Evolutionary conservation across 176 grass and related monocot species (phyloP), one percentile per base, ranked within the genome.

Genomic region (Neostapfia colusana): DNA sequence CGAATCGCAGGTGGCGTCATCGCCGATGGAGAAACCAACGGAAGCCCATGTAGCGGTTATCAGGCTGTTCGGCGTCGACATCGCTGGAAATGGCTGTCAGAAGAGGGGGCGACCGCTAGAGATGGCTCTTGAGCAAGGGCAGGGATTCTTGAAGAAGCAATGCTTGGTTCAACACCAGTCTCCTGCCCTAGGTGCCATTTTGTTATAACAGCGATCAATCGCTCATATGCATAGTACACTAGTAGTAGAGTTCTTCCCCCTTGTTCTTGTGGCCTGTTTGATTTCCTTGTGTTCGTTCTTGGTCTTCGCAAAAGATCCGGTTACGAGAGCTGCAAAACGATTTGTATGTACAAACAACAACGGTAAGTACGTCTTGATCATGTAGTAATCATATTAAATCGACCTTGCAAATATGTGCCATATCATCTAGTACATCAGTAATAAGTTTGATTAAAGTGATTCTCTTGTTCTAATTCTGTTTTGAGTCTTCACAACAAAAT

Each of bases 41-140:
- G 63, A 90, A 65, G 70, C 77, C 7, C 87, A 55, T 13, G 82
- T 81, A 0, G 73, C 87, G 0, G 74, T 90, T 10, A 82, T 93
- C 14, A 88, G 74, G 77, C 79, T 93, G 40, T 93, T 93, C 18
- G 91, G 91, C 6, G 91, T 93, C 23, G 83, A 90, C 81, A 93
- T 93, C 67, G 77, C 88, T 50, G 80, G 76, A 62, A 61, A 55
- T 23, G 76, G 31, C 8, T 40, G 50, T 50, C 69, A 31, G 76
- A 89, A 85, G 72, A 57, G 77, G 14, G 56, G 45, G 34, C 54
- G 81, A n/a, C 14, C 57, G 7, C 31, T 58, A 72, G 82, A 81
- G 54, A 77, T 63, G 70, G 65, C 28, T 28, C 24, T 64, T 27
- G 73, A 84, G 36, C 56, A 55, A 72, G 76, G 50, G 3, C 75